phyloP scores from a whole-genome alignment of 2,329 filamentous ascomycete species.

The Epichloe brachyelytri region DNA sequence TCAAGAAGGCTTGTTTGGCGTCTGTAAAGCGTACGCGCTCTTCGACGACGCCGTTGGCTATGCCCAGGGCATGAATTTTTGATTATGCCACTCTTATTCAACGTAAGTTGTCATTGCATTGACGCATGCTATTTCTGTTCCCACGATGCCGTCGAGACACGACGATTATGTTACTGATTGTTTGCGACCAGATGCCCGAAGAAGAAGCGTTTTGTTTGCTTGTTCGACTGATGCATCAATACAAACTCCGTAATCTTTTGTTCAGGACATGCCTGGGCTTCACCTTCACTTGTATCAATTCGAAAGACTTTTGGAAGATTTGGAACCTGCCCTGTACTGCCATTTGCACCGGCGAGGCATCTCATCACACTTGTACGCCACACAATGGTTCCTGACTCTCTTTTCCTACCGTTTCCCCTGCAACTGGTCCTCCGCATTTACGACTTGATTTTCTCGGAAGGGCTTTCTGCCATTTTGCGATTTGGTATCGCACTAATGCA shows the following conservation, averaged over 20 bases:
- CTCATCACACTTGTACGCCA: constrained; percentile 85
- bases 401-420: constrained; percentile 93
- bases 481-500: constrained; percentile 95
- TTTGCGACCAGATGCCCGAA: constrained; percentile 64
- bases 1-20: constrained; percentile 85
- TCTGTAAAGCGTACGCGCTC: constrained; percentile 94
- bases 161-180: neutral
- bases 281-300: constrained; percentile 93
- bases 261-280: constrained; percentile 90
- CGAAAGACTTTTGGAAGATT: constrained; percentile 82
- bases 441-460: constrained; percentile 87
- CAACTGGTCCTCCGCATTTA: constrained; percentile 95
- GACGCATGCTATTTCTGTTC: neutral
- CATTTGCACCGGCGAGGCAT: constrained; percentile 83
- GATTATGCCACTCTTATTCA: constrained; percentile 91
- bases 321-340: constrained; percentile 88
- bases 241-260: constrained; percentile 79
- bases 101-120: constrained; percentile 39
- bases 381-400: constrained; percentile 97
- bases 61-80: constrained; percentile 99
- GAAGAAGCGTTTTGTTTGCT: constrained; percentile 92
- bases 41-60: constrained; percentile 94
- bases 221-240: constrained; percentile 92
- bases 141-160: neutral
- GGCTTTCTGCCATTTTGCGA: constrained; percentile 81